Conservation (phyloP, 306 rosid genomes). For the Sophora flavescens region DNA sequence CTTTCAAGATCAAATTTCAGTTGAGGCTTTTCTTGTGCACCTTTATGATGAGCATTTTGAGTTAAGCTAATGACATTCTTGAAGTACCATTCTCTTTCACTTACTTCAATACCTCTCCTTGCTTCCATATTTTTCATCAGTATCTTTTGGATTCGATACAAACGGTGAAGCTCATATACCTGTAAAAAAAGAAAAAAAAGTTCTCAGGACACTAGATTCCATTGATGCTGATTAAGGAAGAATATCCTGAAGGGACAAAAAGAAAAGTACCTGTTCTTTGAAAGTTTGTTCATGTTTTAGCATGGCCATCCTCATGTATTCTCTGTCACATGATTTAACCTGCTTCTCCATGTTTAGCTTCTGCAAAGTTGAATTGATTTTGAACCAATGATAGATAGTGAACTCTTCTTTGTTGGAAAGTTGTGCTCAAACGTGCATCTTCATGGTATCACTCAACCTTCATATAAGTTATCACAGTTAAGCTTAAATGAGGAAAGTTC, state of each 20-base stretch:
- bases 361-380: slow-evolving; percentile 3
- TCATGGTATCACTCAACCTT: slow-evolving; percentile 43
- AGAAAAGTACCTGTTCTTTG: slow-evolving; percentile 81
- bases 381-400: slow-evolving; percentile 28
- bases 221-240: not conserved
- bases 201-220: not conserved
- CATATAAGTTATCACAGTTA: slow-evolving; percentile 29
- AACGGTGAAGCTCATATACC: slow-evolving; percentile 90
- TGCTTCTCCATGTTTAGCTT: slow-evolving; percentile 69
- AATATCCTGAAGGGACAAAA: slow-evolving; percentile 12
- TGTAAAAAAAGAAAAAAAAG: slow-evolving; percentile 37
- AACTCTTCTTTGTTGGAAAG: slow-evolving; percentile 35
- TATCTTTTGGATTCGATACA: slow-evolving; percentile 81
- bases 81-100: slow-evolving; percentile 56
- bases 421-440: slow-evolving; percentile 43
- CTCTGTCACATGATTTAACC: slow-evolving; percentile 71
- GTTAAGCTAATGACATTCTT: slow-evolving; percentile 57
- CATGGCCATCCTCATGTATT: slow-evolving; percentile 91
- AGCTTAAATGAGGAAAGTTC: slow-evolving; percentile 53
- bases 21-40: slow-evolving; percentile 47
- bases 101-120: slow-evolving; percentile 50
- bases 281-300: slow-evolving; percentile 90
- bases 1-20: slow-evolving; percentile 70
- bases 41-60: slow-evolving; percentile 48
- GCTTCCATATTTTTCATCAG: slow-evolving; percentile 70